Evolutionary conservation across 2,329 filamentous ascomycete genomes (phyloP).

Genomic region (Arthrobotrys conoides): DNA sequence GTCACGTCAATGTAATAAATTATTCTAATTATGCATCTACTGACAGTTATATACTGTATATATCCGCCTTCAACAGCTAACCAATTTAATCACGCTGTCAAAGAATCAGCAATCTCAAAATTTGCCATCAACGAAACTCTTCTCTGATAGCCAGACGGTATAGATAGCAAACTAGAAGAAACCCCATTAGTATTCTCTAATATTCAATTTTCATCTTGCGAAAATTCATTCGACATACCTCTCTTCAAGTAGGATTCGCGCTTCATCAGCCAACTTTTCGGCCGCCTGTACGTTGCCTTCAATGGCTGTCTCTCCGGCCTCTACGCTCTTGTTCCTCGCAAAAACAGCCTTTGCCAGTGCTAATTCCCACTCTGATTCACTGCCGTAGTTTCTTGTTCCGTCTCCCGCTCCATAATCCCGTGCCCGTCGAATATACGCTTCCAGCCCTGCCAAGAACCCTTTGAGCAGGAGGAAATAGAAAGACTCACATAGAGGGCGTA

Average conservation of each 20-base stretch:
- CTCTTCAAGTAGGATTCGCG: slow-evolving; percentile 45
- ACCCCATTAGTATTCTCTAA: neutral
- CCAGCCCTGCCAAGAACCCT: slow-evolving; percentile 53
- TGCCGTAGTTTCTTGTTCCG: slow-evolving; percentile 53
- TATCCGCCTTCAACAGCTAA: neutral
- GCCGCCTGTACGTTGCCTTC: slow-evolving; percentile 39
- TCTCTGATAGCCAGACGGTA: slow-evolving; percentile 48
- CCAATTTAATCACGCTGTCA: slow-evolving; percentile 31
- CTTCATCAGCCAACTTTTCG: slow-evolving; percentile 45
- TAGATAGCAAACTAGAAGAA: slow-evolving; percentile 40
- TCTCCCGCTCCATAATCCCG: slow-evolving; percentile 50
- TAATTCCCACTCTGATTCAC: slow-evolving; percentile 51
- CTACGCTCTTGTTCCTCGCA: slow-evolving; percentile 54
- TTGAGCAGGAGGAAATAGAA: slow-evolving; percentile 58
- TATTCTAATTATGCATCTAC: no score
- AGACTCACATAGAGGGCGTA: slow-evolving; percentile 52
- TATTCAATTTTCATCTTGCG: no score
- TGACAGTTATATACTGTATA: no score
- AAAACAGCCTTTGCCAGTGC: slow-evolving; percentile 55
- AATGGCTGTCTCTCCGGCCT: slow-evolving; percentile 51
- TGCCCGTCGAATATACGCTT: slow-evolving; percentile 57
- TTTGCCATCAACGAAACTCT: slow-evolving; percentile 54
- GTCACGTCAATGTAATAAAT: no score
- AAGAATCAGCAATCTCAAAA: slow-evolving; percentile 55
- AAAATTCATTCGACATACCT: slow-evolving; percentile 16